These are phyloP conservation scores for Aegilops longissima DNA, from an alignment of 176 grass and related monocot genomes.

Conservation along the genomic window DNA sequence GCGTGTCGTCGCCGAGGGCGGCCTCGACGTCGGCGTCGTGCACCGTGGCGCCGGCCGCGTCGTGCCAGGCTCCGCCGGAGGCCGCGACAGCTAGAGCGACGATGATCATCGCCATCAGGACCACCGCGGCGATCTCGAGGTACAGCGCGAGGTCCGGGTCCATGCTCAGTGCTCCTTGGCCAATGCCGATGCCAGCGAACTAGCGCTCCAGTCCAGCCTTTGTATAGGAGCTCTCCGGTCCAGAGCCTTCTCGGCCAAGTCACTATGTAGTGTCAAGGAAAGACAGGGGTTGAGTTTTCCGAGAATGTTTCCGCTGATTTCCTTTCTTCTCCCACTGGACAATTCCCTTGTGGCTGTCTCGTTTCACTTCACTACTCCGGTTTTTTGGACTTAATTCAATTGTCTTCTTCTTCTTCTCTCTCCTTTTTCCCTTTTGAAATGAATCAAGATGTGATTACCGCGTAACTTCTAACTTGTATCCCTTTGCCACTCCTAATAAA, in stretches of 20 bases:
- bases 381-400: not conserved
- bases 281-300: not conserved
- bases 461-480: not conserved
- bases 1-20: no score
- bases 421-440: not conserved
- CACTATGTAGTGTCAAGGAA: no score
- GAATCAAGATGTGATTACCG: not conserved
- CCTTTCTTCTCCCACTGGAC: not conserved
- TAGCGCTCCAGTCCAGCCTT: not conserved
- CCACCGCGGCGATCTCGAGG: conserved; percentile 26
- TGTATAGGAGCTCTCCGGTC: not conserved
- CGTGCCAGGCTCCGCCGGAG: not conserved
- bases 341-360: not conserved
- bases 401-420: not conserved
- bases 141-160: not conserved
- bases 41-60: not conserved
- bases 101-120: not conserved
- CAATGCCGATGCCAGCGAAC: not conserved
- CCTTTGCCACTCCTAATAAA: not conserved
- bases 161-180: not conserved
- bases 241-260: not conserved
- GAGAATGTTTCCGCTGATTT: conserved; percentile 1
- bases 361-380: not conserved
- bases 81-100: not conserved
- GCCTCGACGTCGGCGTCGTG: no score